phyloP scores from a whole-genome alignment of 495 filamentous ascomycete genomes.

The Penicillium desertorum region DNA sequence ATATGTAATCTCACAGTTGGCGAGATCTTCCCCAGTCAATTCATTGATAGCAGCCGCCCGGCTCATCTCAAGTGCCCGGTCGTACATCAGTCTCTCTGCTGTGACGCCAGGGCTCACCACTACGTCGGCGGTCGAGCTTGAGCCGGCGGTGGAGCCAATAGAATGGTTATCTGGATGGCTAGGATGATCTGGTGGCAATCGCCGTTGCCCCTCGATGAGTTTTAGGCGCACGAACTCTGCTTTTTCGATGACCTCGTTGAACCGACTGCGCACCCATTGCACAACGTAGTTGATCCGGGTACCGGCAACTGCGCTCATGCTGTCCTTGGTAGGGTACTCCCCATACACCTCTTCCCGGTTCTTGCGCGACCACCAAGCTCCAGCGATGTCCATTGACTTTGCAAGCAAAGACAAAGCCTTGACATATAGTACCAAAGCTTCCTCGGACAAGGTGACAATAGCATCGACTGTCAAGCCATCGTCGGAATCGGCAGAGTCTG shows the following conservation, averaged over 20 bases:
- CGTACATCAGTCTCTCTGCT: conserved; percentile 97
- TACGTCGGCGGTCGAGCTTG: conserved; percentile 62
- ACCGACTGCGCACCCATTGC: conserved; percentile 89
- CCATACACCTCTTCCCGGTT: conserved; percentile 62
- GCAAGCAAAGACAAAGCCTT: conserved; percentile 86
- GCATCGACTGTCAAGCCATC: conserved; percentile 75
- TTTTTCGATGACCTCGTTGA: conserved; percentile 96
- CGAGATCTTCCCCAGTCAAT: conserved; percentile 84
- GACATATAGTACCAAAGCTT: conserved; percentile 93
- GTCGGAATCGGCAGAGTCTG: conserved; percentile 33
- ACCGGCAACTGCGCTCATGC: conserved; percentile 55
- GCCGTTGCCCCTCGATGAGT: conserved; percentile 80
- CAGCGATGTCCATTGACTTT: conserved; percentile 95
- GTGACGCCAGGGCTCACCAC: conserved; percentile 74
- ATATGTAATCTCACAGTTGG: conserved; percentile 90
- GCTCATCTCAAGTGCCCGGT: conserved; percentile 95
- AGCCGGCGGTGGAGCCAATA: conserved; percentile 45
- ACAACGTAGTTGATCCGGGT: conserved; percentile 87
- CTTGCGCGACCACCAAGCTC: conserved; percentile 84
- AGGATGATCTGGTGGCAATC: conserved; percentile 79
- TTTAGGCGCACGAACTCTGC: conserved; percentile 87
- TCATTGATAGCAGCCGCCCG: conserved; percentile 91
- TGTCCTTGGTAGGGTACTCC: conserved; percentile 41
- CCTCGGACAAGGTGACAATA: conserved; percentile 82
- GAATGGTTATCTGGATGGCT: conserved; percentile 78